Evolutionary conservation across 495 filamentous ascomycete genomes (phyloP).

Genomic region (Bacidia gigantensis): DNA sequence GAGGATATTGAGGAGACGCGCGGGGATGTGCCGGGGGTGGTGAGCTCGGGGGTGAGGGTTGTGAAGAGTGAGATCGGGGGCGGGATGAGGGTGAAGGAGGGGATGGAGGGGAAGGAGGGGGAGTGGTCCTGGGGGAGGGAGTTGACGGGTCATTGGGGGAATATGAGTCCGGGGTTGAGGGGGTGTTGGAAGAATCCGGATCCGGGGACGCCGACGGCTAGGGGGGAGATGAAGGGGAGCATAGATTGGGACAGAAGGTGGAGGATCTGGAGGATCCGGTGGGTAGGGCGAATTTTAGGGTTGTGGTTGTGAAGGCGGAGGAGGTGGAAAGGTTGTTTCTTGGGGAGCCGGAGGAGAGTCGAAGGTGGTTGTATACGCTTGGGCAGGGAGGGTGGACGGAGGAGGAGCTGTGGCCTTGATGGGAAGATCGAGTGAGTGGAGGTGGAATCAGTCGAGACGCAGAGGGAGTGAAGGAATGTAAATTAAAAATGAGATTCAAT

Average conservation of each 20-base stretch:
- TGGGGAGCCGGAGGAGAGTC: constrained; percentile 44
- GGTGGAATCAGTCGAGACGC: too few species aligned
- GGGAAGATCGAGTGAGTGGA: neutral
- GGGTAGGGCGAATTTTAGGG: constrained; percentile 68
- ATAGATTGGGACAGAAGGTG: constrained; percentile 53
- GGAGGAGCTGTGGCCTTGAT: constrained; percentile 70
- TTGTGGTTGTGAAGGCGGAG: constrained; percentile 68
- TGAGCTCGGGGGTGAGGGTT: constrained; percentile 18
- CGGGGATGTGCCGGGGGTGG: constrained; percentile 16
- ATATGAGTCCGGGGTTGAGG: constrained; percentile 61
- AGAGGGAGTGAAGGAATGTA: too few species aligned
- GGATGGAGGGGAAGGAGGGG: constrained; percentile 14
- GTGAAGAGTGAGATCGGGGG: constrained; percentile 29
- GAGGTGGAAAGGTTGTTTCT: constrained; percentile 70
- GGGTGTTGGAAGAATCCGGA: constrained; percentile 65
- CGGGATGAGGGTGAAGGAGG: constrained; percentile 20
- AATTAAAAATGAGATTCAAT: too few species aligned
- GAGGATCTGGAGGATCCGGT: constrained; percentile 50
- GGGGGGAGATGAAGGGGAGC: constrained; percentile 29
- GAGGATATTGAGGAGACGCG: constrained; percentile 34
- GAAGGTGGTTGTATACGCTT: constrained; percentile 53
- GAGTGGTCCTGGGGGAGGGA: constrained; percentile 60
- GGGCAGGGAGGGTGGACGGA: constrained; percentile 44
- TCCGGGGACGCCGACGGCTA: constrained; percentile 47
- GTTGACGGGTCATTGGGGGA: constrained; percentile 76